phyloP scores from a whole-genome alignment of 495 filamentous ascomycete genomes.

The Tuber borchii region DNA sequence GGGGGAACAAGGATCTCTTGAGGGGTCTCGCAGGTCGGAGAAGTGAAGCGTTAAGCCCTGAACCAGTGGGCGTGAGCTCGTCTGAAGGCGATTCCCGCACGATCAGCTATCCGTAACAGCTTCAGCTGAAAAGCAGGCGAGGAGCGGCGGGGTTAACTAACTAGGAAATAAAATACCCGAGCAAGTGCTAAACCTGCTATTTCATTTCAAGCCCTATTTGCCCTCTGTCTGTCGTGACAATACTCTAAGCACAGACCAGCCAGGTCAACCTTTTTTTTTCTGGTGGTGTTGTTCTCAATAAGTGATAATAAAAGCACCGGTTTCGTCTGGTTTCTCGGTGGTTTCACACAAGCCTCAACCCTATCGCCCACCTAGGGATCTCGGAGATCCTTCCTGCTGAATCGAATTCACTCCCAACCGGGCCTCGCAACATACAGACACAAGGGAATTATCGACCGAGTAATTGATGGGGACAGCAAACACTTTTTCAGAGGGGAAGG shows the following conservation, averaged over 20 bases:
- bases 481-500: slow-evolving; percentile 12
- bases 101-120: slow-evolving; percentile 39
- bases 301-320: background rate
- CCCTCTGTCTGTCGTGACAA: slow-evolving; percentile 27
- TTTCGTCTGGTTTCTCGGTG: slow-evolving; percentile 31
- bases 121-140: slow-evolving; percentile 41
- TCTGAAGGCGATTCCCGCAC: slow-evolving; percentile 33
- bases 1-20: slow-evolving; percentile 32
- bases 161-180: slow-evolving; percentile 42
- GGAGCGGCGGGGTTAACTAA: slow-evolving; percentile 30
- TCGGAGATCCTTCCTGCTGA: slow-evolving; percentile 35
- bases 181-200: slow-evolving; percentile 41
- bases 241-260: slow-evolving; percentile 34
- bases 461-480: slow-evolving; percentile 22
- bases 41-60: slow-evolving; percentile 14
- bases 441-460: slow-evolving; percentile 18
- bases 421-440: slow-evolving; percentile 40
- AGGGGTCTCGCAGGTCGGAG: slow-evolving; percentile 23
- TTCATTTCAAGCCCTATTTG: slow-evolving; percentile 39
- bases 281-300: slow-evolving; percentile 20
- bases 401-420: slow-evolving; percentile 36
- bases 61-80: slow-evolving; percentile 32
- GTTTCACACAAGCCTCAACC: slow-evolving; percentile 41
- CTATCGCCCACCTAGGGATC: slow-evolving; percentile 37
- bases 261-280: slow-evolving; percentile 20